Percentiles rank a stretch among this genome's conserved stretches.
Evolutionary conservation across 2,329 filamentous ascomycete species (phyloP).

Genomic region (Chrysoporthe puriensis): DNA sequence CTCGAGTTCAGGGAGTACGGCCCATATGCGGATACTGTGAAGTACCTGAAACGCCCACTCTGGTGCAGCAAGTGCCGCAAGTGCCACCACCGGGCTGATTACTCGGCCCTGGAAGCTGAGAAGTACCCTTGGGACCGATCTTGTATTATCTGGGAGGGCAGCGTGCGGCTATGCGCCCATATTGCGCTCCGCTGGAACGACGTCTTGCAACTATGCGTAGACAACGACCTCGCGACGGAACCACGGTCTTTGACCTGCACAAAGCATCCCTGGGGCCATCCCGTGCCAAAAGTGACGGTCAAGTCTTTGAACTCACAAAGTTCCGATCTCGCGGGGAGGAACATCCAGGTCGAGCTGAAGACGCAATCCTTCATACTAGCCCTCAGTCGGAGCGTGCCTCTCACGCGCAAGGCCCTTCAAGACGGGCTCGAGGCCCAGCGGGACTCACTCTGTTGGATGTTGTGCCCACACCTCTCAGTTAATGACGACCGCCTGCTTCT

Average conservation of each 20-base stretch:
- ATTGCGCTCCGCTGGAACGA: neutral
- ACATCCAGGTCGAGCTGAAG: neutral
- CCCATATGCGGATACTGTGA: neutral
- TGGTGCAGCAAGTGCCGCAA: neutral
- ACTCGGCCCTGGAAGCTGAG: neutral
- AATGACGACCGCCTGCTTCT: neutral
- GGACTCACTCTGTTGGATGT: neutral
- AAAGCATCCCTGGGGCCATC: too few species aligned
- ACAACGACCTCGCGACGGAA: too few species aligned
- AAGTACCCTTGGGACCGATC: neutral
- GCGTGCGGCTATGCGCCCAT: neutral
- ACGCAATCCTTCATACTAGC: neutral
- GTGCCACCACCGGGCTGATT: neutral
- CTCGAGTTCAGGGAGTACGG: neutral
- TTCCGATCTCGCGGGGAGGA: neutral
- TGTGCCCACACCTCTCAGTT: neutral
- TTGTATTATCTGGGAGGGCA: neutral
- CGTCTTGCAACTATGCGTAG: too few species aligned
- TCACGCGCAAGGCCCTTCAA: neutral
- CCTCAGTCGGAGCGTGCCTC: neutral
- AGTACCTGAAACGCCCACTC: neutral
- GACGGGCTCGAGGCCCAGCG: neutral
- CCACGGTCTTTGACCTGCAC: too few species aligned
- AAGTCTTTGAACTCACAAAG: too few species aligned
- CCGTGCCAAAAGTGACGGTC: too few species aligned